Evolutionary conservation across 176 grass and related monocot species (phyloP).

Genomic region (Avena atlantica): DNA sequence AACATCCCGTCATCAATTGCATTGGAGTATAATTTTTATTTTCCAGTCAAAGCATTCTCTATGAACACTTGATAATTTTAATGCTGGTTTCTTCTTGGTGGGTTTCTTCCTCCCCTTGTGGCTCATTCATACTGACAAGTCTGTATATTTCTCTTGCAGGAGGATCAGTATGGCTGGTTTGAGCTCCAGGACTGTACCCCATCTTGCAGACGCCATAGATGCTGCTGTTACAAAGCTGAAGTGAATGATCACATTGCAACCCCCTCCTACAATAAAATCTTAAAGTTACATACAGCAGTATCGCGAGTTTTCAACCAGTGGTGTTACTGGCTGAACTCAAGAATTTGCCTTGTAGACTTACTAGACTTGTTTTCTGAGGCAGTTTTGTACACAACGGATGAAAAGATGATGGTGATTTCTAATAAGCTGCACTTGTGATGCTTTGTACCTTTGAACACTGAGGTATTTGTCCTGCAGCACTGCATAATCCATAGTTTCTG

Average conservation of each 20-base stretch:
- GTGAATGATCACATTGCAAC: conserved; percentile 23
- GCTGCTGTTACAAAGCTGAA: conserved; percentile 75
- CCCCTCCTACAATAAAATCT: conserved; percentile 43
- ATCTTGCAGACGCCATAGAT: conserved; percentile 91
- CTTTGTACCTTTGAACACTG: not conserved
- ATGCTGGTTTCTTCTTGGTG: not conserved
- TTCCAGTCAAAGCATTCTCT: not conserved
- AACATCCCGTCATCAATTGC: not conserved
- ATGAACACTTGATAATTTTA: not conserved
- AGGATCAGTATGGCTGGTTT: conserved; percentile 99
- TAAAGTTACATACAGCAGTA: conserved; percentile 11
- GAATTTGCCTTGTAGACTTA: conserved; percentile 27
- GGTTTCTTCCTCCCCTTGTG: not conserved
- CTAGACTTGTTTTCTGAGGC: conserved; percentile 13
- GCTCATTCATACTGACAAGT: conserved; percentile 1
- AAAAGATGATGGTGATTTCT: conserved; percentile 1
- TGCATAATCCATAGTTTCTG: not conserved
- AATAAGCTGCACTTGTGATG: conserved; percentile 11
- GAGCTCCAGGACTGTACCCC: conserved; percentile 62
- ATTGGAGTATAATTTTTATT: not conserved
- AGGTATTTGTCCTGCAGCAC: not conserved
- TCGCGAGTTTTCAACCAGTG: conserved; percentile 20
- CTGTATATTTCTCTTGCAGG: conserved; percentile 60
- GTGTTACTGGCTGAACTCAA: conserved; percentile 34
- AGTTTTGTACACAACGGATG: conserved; percentile 38